A percentile compares a stretch with the other conserved stretches of the same genome.
These are phyloP conservation scores for Blakeslea trispora DNA, from an alignment of 371 early-diverging fungal genomes.

Conservation along the genomic window DNA sequence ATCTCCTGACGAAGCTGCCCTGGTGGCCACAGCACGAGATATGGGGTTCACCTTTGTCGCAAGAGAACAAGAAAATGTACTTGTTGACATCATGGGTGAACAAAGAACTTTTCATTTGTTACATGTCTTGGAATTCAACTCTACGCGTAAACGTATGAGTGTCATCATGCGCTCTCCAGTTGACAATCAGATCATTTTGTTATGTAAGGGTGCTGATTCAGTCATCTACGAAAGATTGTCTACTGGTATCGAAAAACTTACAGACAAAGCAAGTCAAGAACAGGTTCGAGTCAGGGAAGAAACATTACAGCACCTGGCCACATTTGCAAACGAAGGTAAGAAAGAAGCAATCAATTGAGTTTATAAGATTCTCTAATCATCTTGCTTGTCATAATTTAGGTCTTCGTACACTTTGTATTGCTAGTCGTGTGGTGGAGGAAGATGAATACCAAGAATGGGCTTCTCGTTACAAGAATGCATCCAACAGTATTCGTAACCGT, in stretches of 20 bases:
- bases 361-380: background rate
- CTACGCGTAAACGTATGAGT: conserved; percentile 88
- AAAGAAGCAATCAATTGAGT: background rate
- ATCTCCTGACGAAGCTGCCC: conserved; percentile 93
- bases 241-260: conserved; percentile 16
- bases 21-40: conserved; percentile 88
- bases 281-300: conserved; percentile 48
- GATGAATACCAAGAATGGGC: conserved; percentile 83
- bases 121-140: conserved; percentile 86
- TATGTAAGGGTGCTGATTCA: conserved; percentile 97
- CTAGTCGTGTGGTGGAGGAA: conserved; percentile 73
- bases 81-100: conserved; percentile 75
- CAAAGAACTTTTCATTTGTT: conserved; percentile 62
- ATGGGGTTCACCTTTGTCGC: conserved; percentile 86
- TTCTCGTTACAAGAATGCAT: conserved; percentile 73
- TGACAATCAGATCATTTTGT: conserved; percentile 73
- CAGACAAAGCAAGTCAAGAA: conserved; percentile 46
- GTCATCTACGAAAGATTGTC: conserved; percentile 83
- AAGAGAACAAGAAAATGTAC: conserved; percentile 67
- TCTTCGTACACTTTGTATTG: conserved; percentile 88
- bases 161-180: conserved; percentile 71
- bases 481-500: conserved; percentile 79
- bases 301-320: conserved; percentile 42
- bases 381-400: conserved; percentile 48
- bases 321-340: conserved; percentile 83